Evolutionary conservation across 202 grass and related monocot species (phyloP).

Genomic region (Dendrocalamus latiflorus): DNA sequence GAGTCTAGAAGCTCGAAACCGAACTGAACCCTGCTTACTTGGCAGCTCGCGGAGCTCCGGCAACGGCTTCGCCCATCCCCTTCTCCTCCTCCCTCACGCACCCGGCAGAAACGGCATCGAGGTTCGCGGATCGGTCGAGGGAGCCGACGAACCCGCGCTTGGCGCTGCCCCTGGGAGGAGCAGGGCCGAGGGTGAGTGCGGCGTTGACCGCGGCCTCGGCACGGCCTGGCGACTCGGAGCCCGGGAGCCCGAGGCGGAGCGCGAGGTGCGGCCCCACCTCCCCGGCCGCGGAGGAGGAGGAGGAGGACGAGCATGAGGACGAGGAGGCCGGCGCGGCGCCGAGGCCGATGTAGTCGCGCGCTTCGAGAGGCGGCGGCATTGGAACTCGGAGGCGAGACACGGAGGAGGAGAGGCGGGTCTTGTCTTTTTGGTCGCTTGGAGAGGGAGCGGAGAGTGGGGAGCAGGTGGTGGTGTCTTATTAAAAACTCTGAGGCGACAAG

Average conservation of each 20-base stretch:
- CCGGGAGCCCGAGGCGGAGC: slow-evolving; percentile 79
- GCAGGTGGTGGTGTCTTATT: not conserved
- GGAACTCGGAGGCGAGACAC: not conserved
- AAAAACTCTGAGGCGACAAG: not conserved
- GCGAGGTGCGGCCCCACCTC: slow-evolving; percentile 61
- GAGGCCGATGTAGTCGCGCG: slow-evolving; percentile 66
- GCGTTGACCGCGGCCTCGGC: slow-evolving; percentile 29
- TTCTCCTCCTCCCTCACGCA: slow-evolving; percentile 1
- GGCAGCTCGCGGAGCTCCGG: slow-evolving; percentile 43
- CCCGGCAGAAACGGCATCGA: slow-evolving; percentile 4
- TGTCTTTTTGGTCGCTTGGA: slow-evolving; percentile 21
- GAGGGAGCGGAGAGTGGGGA: not conserved
- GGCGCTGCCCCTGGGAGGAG: slow-evolving; percentile 48
- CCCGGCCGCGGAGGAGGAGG: not conserved
- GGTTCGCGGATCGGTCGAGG: slow-evolving; percentile 9
- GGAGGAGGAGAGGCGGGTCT: not conserved
- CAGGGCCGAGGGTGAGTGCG: slow-evolving; percentile 61
- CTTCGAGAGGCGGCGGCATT: slow-evolving; percentile 31
- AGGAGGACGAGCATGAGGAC: slow-evolving; percentile 15
- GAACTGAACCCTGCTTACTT: slow-evolving; percentile 44
- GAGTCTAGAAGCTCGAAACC: not conserved
- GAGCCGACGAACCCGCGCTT: slow-evolving; percentile 75
- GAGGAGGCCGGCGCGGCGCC: slow-evolving; percentile 12
- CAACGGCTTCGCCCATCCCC: not conserved
- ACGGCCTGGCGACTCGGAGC: slow-evolving; percentile 41